Evolutionary conservation across 345 rosid genomes (phyloP).

Genomic region (Euphorbia pulcherrima): DNA sequence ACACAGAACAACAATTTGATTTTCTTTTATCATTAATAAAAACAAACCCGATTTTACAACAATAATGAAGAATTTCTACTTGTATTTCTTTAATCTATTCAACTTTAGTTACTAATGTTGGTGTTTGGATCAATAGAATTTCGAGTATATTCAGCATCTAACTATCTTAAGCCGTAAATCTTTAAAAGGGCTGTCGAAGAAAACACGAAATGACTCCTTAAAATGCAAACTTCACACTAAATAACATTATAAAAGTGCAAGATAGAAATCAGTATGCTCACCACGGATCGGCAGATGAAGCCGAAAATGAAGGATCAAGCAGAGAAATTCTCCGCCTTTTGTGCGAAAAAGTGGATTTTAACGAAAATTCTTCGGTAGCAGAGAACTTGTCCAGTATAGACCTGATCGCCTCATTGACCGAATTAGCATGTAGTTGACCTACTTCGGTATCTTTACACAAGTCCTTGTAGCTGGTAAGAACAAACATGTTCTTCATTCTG

Average conservation of each 20-base stretch:
- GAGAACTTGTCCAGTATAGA: conserved; percentile 46
- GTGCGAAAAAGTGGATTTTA: conserved; percentile 31
- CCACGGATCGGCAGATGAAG: conserved; percentile 28
- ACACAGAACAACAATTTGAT: conserved; percentile 15
- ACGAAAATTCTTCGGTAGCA: conserved; percentile 35
- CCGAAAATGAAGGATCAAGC: conserved; percentile 44
- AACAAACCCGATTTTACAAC: too few relatives aligned
- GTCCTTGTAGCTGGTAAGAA: conserved; percentile 32
- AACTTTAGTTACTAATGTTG: neutral
- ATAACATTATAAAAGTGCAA: conserved; percentile 2
- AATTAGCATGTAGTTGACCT: conserved; percentile 18
- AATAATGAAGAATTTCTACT: too few relatives aligned
- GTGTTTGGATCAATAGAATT: conserved; percentile 1
- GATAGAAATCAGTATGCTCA: conserved; percentile 21
- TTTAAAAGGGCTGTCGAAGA: neutral
- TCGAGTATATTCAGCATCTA: neutral
- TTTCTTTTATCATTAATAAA: neutral
- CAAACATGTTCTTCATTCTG: conserved; percentile 45
- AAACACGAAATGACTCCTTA: neutral
- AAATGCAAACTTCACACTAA: too few relatives aligned
- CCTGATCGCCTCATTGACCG: conserved; percentile 31
- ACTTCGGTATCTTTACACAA: conserved; percentile 18
- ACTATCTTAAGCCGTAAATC: neutral
- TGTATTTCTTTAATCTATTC: neutral
- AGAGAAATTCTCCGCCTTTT: conserved; percentile 44